Base-by-base conservation (phyloP, 495 filamentous ascomycete genomes). In the Penicillium lividum region DNA sequence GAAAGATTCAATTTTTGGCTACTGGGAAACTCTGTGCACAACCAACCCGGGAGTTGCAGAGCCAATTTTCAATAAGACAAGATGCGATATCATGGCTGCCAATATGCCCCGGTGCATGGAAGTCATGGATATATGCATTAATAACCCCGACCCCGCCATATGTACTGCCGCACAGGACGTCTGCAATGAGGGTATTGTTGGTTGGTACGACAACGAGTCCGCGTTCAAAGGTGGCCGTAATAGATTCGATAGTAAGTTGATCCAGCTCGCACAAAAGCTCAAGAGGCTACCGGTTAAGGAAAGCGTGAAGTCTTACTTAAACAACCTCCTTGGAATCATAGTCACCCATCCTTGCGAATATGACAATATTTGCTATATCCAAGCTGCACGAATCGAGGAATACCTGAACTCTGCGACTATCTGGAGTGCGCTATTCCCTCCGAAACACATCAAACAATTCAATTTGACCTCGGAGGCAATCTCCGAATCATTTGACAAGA, bases 11-110 rank as follows among this genome's bases (percentile, higher is more conserved):
- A 46, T 40, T 9, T 79, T 68, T 49, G 75, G 76, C 16, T 76
- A 77, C 57, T 79, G 72, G 70, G 75, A 77, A 61, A 77, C 76
- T 0, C 71, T 77, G 11, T 77, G 76, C 59, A 77, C 72, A 0
- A 77, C 73, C 3, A 77, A 79, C 45, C 75, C 75, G 3, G 72
- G 70, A 22, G 63, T 78, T 49, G 22, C 60, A 4, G 53, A 58
- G n/a, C 75, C 75, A 18, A 62, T 78, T 1, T 77, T 77, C 65
- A 79, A 77, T 51, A 38, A 67, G 25, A 77, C 76, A 0, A 62
- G 76, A 44, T 79, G 76, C 52, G 70, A 79, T 49, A 75, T 74
- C 33, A 71, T 79, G 58, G 74, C 76, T 3, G 57, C 67, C 0
- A 74, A 73, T 44, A 66, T 77, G 55, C 74, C 76, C 28, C 74